Percentiles rank a stretch among this genome's conserved stretches.
phyloP scores from a whole-genome alignment of 331 rosid species.

The Arachis monticola region DNA sequence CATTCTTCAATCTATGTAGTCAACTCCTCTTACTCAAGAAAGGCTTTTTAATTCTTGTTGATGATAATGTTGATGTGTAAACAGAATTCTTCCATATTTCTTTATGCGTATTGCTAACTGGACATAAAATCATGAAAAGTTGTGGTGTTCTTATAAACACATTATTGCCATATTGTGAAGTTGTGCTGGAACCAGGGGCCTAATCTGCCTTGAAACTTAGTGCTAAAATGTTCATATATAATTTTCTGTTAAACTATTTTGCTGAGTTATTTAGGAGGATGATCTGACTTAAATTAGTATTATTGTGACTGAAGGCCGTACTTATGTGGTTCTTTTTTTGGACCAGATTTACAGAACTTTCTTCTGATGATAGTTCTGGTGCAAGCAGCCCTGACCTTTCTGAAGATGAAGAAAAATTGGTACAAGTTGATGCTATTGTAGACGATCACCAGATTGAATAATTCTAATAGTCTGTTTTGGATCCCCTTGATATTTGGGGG shows the following conservation, averaged over 20 bases:
- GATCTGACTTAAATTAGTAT: slow-evolving; percentile 15
- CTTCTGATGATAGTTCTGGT: slow-evolving; percentile 63
- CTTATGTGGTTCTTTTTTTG: slow-evolving; percentile 43
- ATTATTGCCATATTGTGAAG: neutral
- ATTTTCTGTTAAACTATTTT: slow-evolving; percentile 1
- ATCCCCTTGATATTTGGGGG: slow-evolving; percentile 31
- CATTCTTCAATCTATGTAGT: neutral
- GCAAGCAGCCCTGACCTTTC: slow-evolving; percentile 51
- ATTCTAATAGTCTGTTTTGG: slow-evolving; percentile 31
- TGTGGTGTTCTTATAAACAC: too few relatives aligned
- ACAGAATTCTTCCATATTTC: neutral
- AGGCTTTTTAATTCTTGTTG: neutral
- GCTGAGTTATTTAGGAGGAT: slow-evolving; percentile 30
- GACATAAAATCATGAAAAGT: too few relatives aligned
- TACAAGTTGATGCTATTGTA: slow-evolving; percentile 39
- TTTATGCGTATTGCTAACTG: too few relatives aligned
- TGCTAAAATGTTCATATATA: neutral
- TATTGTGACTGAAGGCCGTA: slow-evolving; percentile 23
- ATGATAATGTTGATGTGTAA: neutral
- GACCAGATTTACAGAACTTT: slow-evolving; percentile 72
- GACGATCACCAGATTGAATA: slow-evolving; percentile 38
- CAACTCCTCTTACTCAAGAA: neutral
- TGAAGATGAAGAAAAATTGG: slow-evolving; percentile 60
- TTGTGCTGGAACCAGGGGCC: slow-evolving; percentile 4
- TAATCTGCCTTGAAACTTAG: neutral